Evolutionary conservation across 768 basidiomycete genomes (phyloP), one percentile per base, ranked within the genome.

Genomic region (Phaeolepiota aurea): DNA sequence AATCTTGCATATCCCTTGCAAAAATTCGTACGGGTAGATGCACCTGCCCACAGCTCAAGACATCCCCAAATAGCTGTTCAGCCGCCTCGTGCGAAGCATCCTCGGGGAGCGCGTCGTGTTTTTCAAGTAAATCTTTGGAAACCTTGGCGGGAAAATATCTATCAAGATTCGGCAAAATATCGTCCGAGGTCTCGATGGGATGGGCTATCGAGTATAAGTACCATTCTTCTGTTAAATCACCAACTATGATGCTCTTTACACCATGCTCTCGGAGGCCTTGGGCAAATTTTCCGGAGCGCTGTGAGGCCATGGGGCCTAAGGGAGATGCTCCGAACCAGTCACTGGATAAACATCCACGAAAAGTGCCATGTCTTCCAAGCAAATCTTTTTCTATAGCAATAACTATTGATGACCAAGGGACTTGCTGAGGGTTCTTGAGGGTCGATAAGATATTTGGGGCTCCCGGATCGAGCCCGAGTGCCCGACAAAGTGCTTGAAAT

Each of bases 211-310:
- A 73, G 48, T 86, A 87, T 38, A 86, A 68, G 54, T 77, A 83
- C 83, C 84, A 87, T 55, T 87, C 84, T 48, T 87, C 82, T 12
- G 63, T 67, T 37, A 85, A 65, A 41, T 84, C 79, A 5, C 86
- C 85, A n/a, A 81, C 59, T 37, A 78, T 62, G 43, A 87, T 62
- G 51, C 71, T 75, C 30, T 63, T 68, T 33, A 86, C 66, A 2
- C 85, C 83, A 14, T 74, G 77, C 14, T 64, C 71, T 33, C 53
- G 57, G 10, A 87, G 66, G 1, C 64, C 70, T 7, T 57, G 57
- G 0, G 79, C 79, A 39, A 89, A 65, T 1, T 60, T 65, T 2
- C 84, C 81, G 1, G 67, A 68, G 11, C 71, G 72, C 50, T 88
- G 85, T 71, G 78, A 84, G 28, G 65, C 61, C 76, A 87, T 82